Percentiles rank a stretch among this genome's conserved stretches.
These are phyloP conservation scores for Chrysochromulina parva DNA, from an alignment of 78 protist genomes.

Conservation along the genomic window DNA sequence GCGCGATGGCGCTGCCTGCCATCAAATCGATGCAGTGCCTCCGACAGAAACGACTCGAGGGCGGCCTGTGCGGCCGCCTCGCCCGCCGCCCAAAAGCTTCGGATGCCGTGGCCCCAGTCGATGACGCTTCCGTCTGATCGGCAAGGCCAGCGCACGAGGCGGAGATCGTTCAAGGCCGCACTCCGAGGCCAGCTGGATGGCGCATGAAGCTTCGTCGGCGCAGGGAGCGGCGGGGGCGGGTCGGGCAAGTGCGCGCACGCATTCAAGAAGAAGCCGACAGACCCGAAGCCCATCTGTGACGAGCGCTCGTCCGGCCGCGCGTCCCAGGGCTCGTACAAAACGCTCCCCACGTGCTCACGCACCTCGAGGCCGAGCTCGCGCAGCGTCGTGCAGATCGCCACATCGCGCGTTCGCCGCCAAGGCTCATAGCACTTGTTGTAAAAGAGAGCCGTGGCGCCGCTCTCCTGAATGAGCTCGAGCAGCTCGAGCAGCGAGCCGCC, in stretches of 20 bases:
- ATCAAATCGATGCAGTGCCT: neutral
- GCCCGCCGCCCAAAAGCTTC: neutral
- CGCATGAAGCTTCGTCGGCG: neutral
- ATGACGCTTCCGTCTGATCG: neutral
- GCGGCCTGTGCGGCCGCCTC: neutral
- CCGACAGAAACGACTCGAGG: neutral
- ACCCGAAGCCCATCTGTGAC: slow-evolving; percentile 10
- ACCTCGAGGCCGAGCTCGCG: neutral
- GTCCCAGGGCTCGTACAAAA: slow-evolving; percentile 8
- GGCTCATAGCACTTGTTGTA: neutral
- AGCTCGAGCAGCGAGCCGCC: neutral
- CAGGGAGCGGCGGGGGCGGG: slow-evolving; percentile 25
- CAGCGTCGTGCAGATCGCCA: neutral
- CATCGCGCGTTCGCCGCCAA: neutral
- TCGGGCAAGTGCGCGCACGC: neutral
- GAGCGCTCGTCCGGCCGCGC: neutral
- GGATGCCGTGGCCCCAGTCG: slow-evolving; percentile 26
- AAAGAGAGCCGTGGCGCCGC: neutral
- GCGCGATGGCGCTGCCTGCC: neutral
- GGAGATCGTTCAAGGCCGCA: neutral
- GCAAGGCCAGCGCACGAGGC: neutral
- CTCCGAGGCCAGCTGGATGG: neutral
- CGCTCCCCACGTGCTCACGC: neutral
- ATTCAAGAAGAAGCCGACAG: neutral
- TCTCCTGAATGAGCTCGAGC: neutral